phyloP scores from a whole-genome alignment of 208 protist species.

The Naegleria lovaniensis region DNA sequence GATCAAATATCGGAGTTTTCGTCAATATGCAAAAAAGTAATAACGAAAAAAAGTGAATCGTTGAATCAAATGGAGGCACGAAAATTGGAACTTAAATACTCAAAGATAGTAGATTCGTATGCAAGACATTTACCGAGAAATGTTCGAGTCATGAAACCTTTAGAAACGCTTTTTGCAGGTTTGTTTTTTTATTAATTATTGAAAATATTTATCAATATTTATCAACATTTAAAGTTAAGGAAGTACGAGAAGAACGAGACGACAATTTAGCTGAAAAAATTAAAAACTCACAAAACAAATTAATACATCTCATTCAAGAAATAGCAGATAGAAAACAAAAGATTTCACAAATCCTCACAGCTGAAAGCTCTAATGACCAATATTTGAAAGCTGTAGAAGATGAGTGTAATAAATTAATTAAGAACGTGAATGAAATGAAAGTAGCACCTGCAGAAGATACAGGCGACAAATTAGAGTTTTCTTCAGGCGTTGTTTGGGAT shows the following conservation, averaged over 20 bases:
- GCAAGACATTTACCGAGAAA: not conserved
- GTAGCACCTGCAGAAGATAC: not conserved
- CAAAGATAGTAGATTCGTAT: not conserved
- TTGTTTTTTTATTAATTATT: not conserved
- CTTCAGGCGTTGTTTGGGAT: not conserved
- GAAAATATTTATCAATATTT: not conserved
- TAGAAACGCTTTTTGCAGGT: not conserved
- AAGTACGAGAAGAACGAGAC: not conserved
- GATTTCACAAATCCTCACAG: not conserved
- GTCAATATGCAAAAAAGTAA: not conserved
- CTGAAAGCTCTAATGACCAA: not conserved
- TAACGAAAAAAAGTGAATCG: not conserved
- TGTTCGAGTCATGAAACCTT: not conserved
- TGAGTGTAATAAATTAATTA: not conserved
- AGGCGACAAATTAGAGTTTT: not conserved
- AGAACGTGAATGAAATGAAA: not conserved
- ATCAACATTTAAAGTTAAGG: not conserved
- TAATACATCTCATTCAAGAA: not conserved
- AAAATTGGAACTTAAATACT: not conserved
- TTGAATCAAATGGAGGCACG: not conserved
- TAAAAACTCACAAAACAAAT: not conserved
- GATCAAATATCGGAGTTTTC: not conserved
- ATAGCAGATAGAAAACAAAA: not conserved
- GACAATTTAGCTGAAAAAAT: not conserved
- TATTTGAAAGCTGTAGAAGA: not conserved